Conservation (phyloP, 1,284 basidiomycete genomes). For the Malassezia cuniculi region DNA sequence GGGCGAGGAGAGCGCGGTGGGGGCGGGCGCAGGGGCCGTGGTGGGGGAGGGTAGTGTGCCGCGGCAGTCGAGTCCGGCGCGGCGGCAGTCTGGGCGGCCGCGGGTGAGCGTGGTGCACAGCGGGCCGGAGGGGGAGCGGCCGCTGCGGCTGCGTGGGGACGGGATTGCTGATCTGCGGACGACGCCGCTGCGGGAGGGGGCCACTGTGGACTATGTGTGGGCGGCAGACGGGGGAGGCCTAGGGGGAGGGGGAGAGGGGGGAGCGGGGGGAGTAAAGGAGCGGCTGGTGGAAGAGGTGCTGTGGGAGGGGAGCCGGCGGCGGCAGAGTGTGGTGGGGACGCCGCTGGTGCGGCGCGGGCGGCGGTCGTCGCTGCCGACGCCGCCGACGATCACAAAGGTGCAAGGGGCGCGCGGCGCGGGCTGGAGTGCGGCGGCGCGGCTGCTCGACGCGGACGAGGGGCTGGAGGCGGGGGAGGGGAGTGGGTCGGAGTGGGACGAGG, state of each 20-base stretch:
- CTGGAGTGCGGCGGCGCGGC: conserved; percentile 18
- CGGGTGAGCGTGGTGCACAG: conserved; percentile 13
- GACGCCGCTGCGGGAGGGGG: conserved; percentile 49
- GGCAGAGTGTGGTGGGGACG: conserved; percentile 21
- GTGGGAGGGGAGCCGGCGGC: conserved; percentile 17
- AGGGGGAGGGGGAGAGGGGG: too few species aligned
- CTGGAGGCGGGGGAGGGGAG: conserved; percentile 8
- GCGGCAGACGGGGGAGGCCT: too few species aligned
- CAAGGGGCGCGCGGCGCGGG: conserved; percentile 11
- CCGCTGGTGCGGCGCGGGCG: conserved; percentile 22
- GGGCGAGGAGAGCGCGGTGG: conserved; percentile 41
- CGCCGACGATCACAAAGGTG: conserved; percentile 25
- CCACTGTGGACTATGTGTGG: too few species aligned
- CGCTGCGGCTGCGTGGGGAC: too few species aligned
- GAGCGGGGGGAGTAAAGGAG: too few species aligned
- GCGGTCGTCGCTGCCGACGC: conserved; percentile 36
- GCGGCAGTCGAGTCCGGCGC: conserved; percentile 9
- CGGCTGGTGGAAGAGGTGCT: conserved; percentile 43
- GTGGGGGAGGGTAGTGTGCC: conserved; percentile 4
- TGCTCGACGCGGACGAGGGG: conserved; percentile 30
- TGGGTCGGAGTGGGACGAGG: conserved; percentile 23
- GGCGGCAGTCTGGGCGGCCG: conserved; percentile 11
- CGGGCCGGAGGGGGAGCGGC: too few species aligned
- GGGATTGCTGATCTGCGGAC: conserved; percentile 62
- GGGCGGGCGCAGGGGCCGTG: conserved; percentile 13